Percentiles rank a stretch among this genome's conserved stretches.
Conservation (phyloP, 1,139 yeast genomes). For the Lodderomyces parapsilosis region DNA sequence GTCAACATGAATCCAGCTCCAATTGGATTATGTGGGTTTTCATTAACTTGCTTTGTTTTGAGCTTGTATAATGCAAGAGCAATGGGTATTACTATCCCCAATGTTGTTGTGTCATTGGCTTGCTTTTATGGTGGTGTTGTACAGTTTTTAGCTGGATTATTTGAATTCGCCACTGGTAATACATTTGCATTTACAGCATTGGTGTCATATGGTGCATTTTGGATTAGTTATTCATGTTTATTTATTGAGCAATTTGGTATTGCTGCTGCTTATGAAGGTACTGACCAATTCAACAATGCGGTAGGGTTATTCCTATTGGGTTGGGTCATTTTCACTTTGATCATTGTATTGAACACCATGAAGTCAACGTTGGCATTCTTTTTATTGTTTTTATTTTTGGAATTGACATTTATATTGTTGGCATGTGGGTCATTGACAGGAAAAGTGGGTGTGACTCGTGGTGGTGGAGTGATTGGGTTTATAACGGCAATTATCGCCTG, state of each 20-base stretch:
- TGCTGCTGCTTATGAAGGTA: constrained; percentile 45
- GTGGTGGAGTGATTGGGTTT: constrained; percentile 73
- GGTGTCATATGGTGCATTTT: constrained; percentile 44
- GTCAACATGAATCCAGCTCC: constrained; percentile 19
- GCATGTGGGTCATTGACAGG: constrained; percentile 58
- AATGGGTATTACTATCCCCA: constrained; percentile 36
- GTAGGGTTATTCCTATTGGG: constrained; percentile 60
- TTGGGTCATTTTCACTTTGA: constrained; percentile 63
- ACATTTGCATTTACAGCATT: constrained; percentile 45
- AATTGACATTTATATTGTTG: constrained; percentile 55
- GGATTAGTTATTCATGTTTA: constrained; percentile 68
- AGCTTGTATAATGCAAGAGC: constrained; percentile 43
- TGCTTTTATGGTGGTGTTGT: constrained; percentile 48
- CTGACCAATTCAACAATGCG: constrained; percentile 49
- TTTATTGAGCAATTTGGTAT: constrained; percentile 57
- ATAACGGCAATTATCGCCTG: constrained; percentile 62
- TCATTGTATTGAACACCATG: constrained; percentile 56
- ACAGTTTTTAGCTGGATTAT: constrained; percentile 50
- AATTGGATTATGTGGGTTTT: constrained; percentile 50
- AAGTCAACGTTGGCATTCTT: constrained; percentile 65
- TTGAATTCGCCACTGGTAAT: constrained; percentile 46
- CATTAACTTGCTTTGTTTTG: constrained; percentile 47
- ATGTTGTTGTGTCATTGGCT: constrained; percentile 43
- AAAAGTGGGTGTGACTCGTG: constrained; percentile 46
- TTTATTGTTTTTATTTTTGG: constrained; percentile 51